A percentile compares a stretch with the other conserved stretches of the same genome.
phyloP scores from a whole-genome alignment of 83 land plant species.

The Diphasiastrum complanatum region DNA sequence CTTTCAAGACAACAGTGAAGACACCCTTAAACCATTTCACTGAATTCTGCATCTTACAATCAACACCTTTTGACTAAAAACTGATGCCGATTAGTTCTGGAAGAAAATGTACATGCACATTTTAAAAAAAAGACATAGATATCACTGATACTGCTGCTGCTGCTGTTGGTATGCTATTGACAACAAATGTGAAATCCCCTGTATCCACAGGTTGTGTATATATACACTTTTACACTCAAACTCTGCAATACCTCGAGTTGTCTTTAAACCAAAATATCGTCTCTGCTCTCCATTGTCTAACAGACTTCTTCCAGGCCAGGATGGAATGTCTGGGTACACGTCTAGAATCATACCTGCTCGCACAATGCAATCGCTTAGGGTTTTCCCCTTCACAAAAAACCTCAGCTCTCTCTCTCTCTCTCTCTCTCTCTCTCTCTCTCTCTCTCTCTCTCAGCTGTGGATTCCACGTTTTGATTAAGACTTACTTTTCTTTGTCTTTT shows the following conservation, averaged over 20 bases:
- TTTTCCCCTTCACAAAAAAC: no score
- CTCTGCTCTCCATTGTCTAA: constrained; percentile 67
- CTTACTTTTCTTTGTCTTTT: constrained; percentile 91
- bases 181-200: constrained; percentile 66
- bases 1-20: no score
- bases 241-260: constrained; percentile 60
- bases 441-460: no score
- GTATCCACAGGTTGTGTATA: constrained; percentile 81
- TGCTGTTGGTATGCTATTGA: no score
- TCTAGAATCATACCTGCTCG: constrained; percentile 63
- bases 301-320: constrained; percentile 87
- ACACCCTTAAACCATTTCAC: no score
- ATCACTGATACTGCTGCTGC: neutral
- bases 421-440: no score
- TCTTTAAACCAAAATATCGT: constrained; percentile 78
- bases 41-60: no score
- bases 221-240: constrained; percentile 65
- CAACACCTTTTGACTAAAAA: no score
- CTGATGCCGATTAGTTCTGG: no score
- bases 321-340: constrained; percentile 58
- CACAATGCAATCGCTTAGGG: neutral
- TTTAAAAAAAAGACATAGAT: no score
- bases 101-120: no score
- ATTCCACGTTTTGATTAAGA: constrained; percentile 12
- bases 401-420: no score